Conservation (phyloP, 2,329 filamentous ascomycete species). For the Aspergillus glaucus region DNA sequence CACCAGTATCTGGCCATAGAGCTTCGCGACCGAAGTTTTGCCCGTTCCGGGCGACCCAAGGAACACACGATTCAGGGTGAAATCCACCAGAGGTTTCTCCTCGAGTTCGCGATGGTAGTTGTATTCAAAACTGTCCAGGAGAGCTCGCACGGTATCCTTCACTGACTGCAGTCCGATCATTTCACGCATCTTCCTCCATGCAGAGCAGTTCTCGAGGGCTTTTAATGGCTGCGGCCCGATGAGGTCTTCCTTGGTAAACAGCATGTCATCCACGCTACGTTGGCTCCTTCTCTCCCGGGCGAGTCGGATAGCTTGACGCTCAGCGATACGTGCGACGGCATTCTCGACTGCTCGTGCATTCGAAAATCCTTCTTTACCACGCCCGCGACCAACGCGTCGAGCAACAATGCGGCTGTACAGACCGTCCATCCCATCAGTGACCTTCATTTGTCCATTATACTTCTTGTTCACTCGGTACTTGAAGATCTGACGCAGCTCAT, state of each 20-base stretch:
- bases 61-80: conserved; percentile 63
- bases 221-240: conserved; percentile 61
- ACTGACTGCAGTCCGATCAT: conserved; percentile 57
- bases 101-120: conserved; percentile 63
- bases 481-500: conserved; percentile 59
- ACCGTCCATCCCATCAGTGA: conserved; percentile 54
- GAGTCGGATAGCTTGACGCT: conserved; percentile 56
- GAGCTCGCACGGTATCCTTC: conserved; percentile 53
- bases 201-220: conserved; percentile 46
- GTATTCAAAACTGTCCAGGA: conserved; percentile 55
- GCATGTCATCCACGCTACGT: conserved; percentile 48
- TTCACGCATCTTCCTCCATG: conserved; percentile 53
- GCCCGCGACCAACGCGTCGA: conserved; percentile 55
- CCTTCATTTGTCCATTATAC: conserved; percentile 51
- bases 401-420: conserved; percentile 60
- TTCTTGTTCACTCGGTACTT: conserved; percentile 48
- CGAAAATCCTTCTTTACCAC: conserved; percentile 63
- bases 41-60: conserved; percentile 68
- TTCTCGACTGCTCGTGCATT: conserved; percentile 69
- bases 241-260: conserved; percentile 61
- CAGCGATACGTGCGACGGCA: conserved; percentile 46
- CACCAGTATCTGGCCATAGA: conserved; percentile 63
- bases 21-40: conserved; percentile 68
- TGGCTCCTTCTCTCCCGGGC: conserved; percentile 40
- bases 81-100: conserved; percentile 54